These are phyloP conservation scores for Paramecium sonneborni DNA, from an alignment of 73 alveolate genomes.

Conservation along the genomic window DNA sequence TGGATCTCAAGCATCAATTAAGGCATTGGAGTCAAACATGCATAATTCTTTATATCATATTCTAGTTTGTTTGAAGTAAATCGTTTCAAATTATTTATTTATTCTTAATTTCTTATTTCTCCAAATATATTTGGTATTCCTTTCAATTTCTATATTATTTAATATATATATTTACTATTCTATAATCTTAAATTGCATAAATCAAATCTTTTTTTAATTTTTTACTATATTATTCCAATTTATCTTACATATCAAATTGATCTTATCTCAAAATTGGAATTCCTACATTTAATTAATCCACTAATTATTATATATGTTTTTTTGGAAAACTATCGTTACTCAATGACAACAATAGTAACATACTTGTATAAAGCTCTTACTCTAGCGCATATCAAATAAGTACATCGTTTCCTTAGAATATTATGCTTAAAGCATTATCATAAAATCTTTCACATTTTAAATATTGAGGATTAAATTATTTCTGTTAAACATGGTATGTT, in stretches of 20 bases:
- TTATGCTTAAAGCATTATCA: not conserved
- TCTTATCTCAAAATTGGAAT: not conserved
- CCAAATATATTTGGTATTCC: not conserved
- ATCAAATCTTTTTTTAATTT: not conserved
- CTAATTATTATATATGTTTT: not conserved
- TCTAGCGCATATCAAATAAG: slow-evolving; percentile 26
- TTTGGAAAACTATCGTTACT: not conserved
- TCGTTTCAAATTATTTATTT: not conserved
- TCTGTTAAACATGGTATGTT: not conserved
- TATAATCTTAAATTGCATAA: not conserved
- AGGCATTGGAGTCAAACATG: not conserved
- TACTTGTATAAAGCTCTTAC: slow-evolving; percentile 8
- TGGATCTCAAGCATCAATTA: not conserved
- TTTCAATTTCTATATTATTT: not conserved
- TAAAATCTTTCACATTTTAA: not conserved
- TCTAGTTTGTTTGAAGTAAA: slow-evolving; percentile 23
- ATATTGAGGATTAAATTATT: not conserved
- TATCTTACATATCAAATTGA: not conserved
- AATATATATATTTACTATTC: not conserved
- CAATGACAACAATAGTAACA: not conserved
- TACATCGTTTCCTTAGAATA: not conserved
- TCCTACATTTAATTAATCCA: not conserved
- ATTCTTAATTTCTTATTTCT: not conserved
- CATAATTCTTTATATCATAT: slow-evolving; percentile 45
- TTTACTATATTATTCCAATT: not conserved